Evolutionary conservation across 1,284 basidiomycete genomes (phyloP), one percentile per base, ranked within the genome.

Genomic region (Cerrena zonata): DNA sequence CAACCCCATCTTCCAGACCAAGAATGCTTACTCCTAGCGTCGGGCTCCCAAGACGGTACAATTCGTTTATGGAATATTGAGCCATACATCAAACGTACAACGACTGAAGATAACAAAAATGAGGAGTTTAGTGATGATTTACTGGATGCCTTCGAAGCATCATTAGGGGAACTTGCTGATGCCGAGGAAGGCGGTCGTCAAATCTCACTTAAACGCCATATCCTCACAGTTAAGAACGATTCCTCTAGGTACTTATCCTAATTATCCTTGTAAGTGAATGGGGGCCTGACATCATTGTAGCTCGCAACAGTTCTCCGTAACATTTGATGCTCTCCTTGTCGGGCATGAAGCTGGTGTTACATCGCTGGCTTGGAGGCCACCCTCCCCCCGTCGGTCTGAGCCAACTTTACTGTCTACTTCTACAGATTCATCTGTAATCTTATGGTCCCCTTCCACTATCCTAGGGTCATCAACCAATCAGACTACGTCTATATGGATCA

Each of bases 291-390:
- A 47, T 36, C 37, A 26, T 21, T 11, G 15, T 53, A 89, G 85
- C 25, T 61, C 70, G 5, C 75, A 76, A 48, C 79, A 82, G 53
- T 92, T 80, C 63, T 82, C 85, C 10, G 77, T 94, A 34, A 89
- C 86, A 0, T 91, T 95, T 51, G 94, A 97, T 63, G 93, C 94
- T 1, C 79, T 97, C 19, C 77, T 97, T 12, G 72, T 96, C 26
- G 94, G 94, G 12, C 94, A 97, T 64, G 94, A 97, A 71, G 85
- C 86, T 2, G 90, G 89, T 26, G 73, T 97, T n/a, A 96, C 92
- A 0, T 88, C 85, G 30, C 69, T 97, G 11, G 74, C 83, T 40
- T 97, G 93, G 91, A 77, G 84, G 18, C 81, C 84, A 1, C 58
- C 61, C 22, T 47, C 26, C 4, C 49, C 51, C 5, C 55, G 56